Evolutionary conservation across 2,329 filamentous ascomycete genomes (phyloP).

Genomic region (Knufia fluminis): DNA sequence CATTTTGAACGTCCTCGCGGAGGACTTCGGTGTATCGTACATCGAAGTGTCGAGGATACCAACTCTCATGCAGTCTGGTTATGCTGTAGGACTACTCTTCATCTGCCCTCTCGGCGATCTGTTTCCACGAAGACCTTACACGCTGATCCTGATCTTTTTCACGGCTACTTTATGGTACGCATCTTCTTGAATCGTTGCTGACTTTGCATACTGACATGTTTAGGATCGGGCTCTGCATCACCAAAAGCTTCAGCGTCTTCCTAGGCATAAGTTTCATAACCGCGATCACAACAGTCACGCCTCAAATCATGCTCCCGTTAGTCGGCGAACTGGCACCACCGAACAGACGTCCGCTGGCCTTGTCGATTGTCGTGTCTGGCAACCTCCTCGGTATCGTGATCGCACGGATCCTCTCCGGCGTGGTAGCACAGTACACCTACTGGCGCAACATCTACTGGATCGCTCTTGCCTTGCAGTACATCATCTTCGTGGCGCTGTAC

Average conservation of each 20-base stretch:
- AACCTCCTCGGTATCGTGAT: constrained; percentile 67
- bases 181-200: neutral
- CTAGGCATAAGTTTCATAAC: constrained; percentile 62
- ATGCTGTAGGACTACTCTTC: constrained; percentile 63
- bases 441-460: constrained; percentile 78
- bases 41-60: constrained; percentile 60
- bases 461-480: constrained; percentile 59
- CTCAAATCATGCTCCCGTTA: constrained; percentile 68
- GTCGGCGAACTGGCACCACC: constrained; percentile 69
- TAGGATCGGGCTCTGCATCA: constrained; percentile 58
- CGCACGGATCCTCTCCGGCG: constrained; percentile 65
- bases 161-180: constrained; percentile 58
- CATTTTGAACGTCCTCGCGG: constrained; percentile 64
- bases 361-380: constrained; percentile 67
- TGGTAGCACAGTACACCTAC: constrained; percentile 61
- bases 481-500: constrained; percentile 57
- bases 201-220: neutral
- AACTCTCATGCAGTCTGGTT: constrained; percentile 70
- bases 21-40: constrained; percentile 60
- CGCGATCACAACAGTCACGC: constrained; percentile 71
- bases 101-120: constrained; percentile 67
- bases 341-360: constrained; percentile 56
- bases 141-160: constrained; percentile 56
- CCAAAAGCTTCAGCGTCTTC: constrained; percentile 55
- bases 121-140: constrained; percentile 55